Base-by-base conservation (phyloP, 805 yeast genomes). In the Candida anglica region DNA sequence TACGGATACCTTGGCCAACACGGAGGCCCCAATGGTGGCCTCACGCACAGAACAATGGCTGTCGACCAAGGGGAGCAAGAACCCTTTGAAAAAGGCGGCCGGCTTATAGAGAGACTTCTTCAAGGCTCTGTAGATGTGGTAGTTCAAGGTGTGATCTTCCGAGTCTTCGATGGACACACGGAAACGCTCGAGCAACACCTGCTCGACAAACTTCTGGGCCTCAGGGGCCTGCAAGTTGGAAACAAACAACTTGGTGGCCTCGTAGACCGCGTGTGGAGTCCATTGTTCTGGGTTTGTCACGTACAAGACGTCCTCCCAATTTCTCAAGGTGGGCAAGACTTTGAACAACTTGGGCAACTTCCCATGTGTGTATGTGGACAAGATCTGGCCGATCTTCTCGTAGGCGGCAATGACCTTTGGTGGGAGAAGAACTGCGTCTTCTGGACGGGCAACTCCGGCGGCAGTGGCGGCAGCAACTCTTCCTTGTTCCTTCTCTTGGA, bases 321-420 rank as follows among this genome's bases (percentile, higher is more conserved):
- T 91, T 47, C 75, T 82, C 44, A 93, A 72, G 3, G 95, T 75
- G 22, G 99, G 99, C 36, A 94, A 75, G 32, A 93, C 95, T 56
- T 93, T 93, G 70, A 93, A 93, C 21, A 94, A 75, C 52, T 91
- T 89, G n/a, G 98, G 98, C 34, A 93, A 71, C 60, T 89, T 89
- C 32, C 98, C 99, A 51, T 93, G 95, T 25, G 89, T 83, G 77
- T 94, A 93, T 4, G 94, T 79, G 15, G 87, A 73, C 39, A 93
- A 69, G 33, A 91, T 80, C 46, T 79, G 80, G 6, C 98, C 98
- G 29, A 93, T 91, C 53, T 86, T 86, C 30, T 86, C 81, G 57
- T 91, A 93, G 1, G 96, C 98, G 43, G 85, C 88, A 50, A 93
- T 88, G 36, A 93, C 98, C 57, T 93, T 89, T 38, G 96, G 96